Base-by-base conservation (phyloP, 1,139 yeast genomes). In the Yamadazyma siamensis region DNA sequence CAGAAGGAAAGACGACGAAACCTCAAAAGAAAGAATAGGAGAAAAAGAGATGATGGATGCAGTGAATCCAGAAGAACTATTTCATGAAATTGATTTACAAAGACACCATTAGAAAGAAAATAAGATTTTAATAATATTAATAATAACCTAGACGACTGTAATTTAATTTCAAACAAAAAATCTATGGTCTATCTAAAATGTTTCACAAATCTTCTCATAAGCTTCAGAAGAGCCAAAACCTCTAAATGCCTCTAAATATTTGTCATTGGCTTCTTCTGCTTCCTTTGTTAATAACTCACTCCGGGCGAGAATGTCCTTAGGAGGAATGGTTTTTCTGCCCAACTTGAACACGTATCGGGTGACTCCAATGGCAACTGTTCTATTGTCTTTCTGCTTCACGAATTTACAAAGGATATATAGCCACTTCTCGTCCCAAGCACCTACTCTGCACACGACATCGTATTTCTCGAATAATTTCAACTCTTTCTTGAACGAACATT, bases 341-440 rank as follows among this genome's bases (percentile, higher is more conserved):
- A 73, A 69, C 49, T 65, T 65, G 50, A 88, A 74, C 2, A 88
- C 94, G 44, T 87, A 83, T 56, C 83, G 86, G 7, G 95, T 81
- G 22, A 88, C 52, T 1, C 83, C 78, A 21, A 79, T 60, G 1
- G 89, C 81, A 34, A 78, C 71, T 13, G 76, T 47, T 29, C 64
- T 63, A 61, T 68, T 23, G 57, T 58, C 24, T 35, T 45, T 24
- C 44, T 46, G 15, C 61, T 62, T 11, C 29, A 70, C 70, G 46
- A 86, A 84, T 45, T 76, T 71, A 19, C 85, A 75, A 28, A 84
- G 46, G 11, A 85, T 75, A 52, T 77, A 87, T 11, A 89, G 48
- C 96, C 96, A 87, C 55, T 88, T 88, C 21, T 72, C 64, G 56
- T 86, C 94, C 96, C 96, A 88, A 7, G 94, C 85, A 10, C 84